Evolutionary conservation across 148 eudicot genomes (phyloP).

Genomic region (Drosera capensis): DNA sequence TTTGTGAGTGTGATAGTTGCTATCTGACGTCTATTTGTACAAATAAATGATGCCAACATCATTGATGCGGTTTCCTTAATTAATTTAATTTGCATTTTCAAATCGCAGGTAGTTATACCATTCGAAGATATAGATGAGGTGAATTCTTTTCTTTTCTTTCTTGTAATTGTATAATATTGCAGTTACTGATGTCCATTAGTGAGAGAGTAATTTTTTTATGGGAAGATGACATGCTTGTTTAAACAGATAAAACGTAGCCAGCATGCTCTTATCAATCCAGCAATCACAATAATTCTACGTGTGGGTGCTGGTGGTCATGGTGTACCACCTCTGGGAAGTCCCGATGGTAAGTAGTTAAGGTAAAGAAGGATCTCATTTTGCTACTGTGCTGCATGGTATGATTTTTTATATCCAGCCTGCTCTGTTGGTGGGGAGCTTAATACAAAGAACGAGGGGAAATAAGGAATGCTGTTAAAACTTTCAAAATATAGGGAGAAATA

Average conservation of each 20-base stretch:
- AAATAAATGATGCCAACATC: not conserved
- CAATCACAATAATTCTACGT: conserved; percentile 76
- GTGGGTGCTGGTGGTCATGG: conserved; percentile 98
- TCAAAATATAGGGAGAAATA: too few species aligned
- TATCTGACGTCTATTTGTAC: too few species aligned
- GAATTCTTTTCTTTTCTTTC: conserved; percentile 6
- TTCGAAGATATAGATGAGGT: conserved; percentile 91
- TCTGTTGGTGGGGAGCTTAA: too few species aligned
- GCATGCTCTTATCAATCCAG: conserved; percentile 89
- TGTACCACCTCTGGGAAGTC: conserved; percentile 92
- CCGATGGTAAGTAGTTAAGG: conserved; percentile 68
- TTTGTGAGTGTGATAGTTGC: too few species aligned
- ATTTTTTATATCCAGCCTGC: not conserved
- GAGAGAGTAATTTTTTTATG: too few species aligned
- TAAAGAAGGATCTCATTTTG: too few species aligned
- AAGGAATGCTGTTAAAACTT: too few species aligned
- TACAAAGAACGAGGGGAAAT: too few species aligned
- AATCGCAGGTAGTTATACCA: conserved; percentile 70
- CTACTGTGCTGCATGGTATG: not conserved
- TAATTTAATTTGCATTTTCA: conserved; percentile 5
- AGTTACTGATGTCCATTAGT: too few species aligned
- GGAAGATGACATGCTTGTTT: not conserved
- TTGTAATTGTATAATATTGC: not conserved
- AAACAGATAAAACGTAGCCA: conserved; percentile 75
- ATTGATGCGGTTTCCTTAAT: conserved; percentile 5